Evolutionary conservation across 2,329 filamentous ascomycete genomes (phyloP), one percentile per base, ranked within the genome.

Genomic region (Sarocladiaceae sp.): DNA sequence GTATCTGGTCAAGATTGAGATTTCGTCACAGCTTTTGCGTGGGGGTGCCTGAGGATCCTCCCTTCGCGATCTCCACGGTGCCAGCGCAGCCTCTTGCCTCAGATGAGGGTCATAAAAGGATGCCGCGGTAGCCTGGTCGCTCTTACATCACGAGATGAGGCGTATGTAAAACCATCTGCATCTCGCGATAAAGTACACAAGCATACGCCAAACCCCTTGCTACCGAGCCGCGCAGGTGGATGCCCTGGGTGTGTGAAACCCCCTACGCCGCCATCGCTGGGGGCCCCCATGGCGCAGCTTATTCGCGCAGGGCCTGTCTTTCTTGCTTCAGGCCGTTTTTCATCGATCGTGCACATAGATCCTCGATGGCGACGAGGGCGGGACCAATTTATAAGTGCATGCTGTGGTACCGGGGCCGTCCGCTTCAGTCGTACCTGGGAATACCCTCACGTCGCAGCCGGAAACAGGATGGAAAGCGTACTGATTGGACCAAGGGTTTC

Each of bases 311-410:
- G 23, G 40, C 40, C n/a, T 4, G n/a, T 17, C 17, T 26, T 44
- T 3, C 13, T 22, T n/a, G n/a, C 12, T 10, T 26, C 18, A 3
- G 23, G 23, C 7, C 22, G n/a, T 18, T 48, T 48, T 48, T 33
- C 44, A 20, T 48, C 44, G 44, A 48, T 48, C 44, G 15, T 22
- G 33, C 40, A 48, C 44, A 48, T 48, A 31, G 8, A 29, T 48
- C 26, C 18, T 33, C 44, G 44, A 48, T 48, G 44, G 26, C n/a
- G 26, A 48, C 25, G 15, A 20, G n/a, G 12, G n/a, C 12, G 11
- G 22, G 40, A 6, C 23, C 40, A 44, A 44, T 44, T 44, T 44
- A 3, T 23, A 28, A 28, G 22, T 44, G 40, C 40, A 44, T 7
- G 17, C 5, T 22, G 8, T 8, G 33, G 22, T 3, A 6, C 25